Evolutionary conservation across 116 monocot species (phyloP), one percentile per base, ranked within the genome.

Genomic region (Trichopus zeylanicus): DNA sequence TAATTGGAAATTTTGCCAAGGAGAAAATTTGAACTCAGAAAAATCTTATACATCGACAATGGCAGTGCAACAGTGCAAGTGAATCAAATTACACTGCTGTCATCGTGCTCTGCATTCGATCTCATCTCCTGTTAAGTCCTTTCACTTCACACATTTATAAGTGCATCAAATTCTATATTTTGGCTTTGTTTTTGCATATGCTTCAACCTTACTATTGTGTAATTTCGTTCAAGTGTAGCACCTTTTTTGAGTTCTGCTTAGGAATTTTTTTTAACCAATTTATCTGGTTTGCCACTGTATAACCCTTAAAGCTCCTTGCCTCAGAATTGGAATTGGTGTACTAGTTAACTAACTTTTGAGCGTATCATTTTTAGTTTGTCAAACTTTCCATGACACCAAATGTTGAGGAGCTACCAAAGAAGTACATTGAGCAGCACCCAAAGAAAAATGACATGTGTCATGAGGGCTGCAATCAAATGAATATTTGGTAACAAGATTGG

Each of bases 351-450:
- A 48, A n/a, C 35, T 16, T 55, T 42, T 15, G 63, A 48, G 53
- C 62, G 18, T n/a, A 21, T 24, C 22, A 25, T 64, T 51, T 78
- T 74, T 82, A 94, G 91, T 79, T 98, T 68, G 98, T 98, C 46
- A 91, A 85, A 55, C 81, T 98, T 67, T 91, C 98, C 51, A 88
- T 91, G 7, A 80, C 76, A 18, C 98, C 91, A 25, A 91, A 77
- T 82, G 82, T 98, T 37, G 98, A 98, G 83, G 91, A 88, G 48
- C 82, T 98, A 64, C 61, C 91, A 35, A 91, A 87, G 52, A 91
- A 79, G 61, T 98, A 98, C 63, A 72, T 91, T 28, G 98, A 91
- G 19, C 80, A 91, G 46, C 84, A 85, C 33, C 68, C 80, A 57
- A 98, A 85, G 68, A 98, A 98, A 73, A 91, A 98, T 91, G 82